A percentile compares a stretch with the other conserved stretches of the same genome.
Conservation (phyloP, 1,284 basidiomycete genomes). For the Lignosus rhinocerotis region DNA sequence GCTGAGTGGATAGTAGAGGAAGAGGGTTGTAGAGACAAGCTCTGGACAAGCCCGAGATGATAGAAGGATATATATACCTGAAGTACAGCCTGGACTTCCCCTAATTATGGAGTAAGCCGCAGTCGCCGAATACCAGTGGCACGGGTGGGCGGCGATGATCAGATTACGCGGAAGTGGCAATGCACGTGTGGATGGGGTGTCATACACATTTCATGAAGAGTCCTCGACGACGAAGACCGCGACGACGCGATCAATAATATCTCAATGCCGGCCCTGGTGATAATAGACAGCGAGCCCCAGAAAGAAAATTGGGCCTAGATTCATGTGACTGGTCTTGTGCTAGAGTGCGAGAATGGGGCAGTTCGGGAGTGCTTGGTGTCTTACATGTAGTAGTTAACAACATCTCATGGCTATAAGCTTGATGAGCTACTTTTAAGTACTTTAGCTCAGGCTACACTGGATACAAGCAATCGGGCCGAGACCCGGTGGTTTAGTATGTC, state of each 20-base stretch:
- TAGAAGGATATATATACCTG: slow-evolving; percentile 12
- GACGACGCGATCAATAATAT: neutral
- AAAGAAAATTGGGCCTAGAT: neutral
- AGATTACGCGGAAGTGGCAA: slow-evolving; percentile 11
- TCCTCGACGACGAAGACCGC: neutral
- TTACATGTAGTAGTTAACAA: neutral
- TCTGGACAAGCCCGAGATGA: neutral
- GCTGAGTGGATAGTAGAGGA: neutral
- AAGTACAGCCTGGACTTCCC: neutral
- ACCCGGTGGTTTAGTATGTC: neutral
- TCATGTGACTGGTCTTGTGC: neutral
- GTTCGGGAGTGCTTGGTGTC: no score
- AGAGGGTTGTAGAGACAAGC: neutral
- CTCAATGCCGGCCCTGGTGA: no score
- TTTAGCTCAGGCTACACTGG: no score
- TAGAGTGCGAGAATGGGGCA: no score
- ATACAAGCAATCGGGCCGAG: no score
- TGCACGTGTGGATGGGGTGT: slow-evolving; percentile 9
- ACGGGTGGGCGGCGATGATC: slow-evolving; percentile 18
- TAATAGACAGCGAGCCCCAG: neutral
- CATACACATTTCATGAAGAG: neutral
- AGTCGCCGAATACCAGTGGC: slow-evolving; percentile 11
- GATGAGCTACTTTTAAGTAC: no score
- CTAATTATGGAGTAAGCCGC: slow-evolving; percentile 7
- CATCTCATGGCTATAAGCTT: no score